Conservation (phyloP, 441 rosid genomes). For the Omphalea diandra region DNA sequence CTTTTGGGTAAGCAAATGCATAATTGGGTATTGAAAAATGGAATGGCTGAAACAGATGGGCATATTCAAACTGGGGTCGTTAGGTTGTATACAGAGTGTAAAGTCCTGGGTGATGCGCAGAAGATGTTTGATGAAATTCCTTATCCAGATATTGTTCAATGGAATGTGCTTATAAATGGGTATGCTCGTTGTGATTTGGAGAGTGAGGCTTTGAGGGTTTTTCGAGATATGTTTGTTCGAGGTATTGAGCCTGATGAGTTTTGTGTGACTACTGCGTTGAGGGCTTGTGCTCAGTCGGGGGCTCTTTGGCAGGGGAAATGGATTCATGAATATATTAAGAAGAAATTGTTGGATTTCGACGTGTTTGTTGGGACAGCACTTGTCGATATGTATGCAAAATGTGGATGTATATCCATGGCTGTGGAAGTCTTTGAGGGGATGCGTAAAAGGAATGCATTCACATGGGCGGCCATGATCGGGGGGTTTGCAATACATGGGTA, state of each 20-base stretch:
- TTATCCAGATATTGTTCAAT: constrained; percentile 43
- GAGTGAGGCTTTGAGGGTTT: constrained; percentile 36
- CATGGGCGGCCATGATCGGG: constrained; percentile 58
- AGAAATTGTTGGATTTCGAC: constrained; percentile 32
- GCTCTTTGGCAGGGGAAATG: constrained; percentile 51
- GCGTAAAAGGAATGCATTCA: constrained; percentile 46
- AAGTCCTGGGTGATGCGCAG: constrained; percentile 31
- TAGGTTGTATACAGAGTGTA: constrained; percentile 29
- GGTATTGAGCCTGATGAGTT: constrained; percentile 52
- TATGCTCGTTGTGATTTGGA: constrained; percentile 35
- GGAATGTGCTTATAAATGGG: constrained; percentile 59
- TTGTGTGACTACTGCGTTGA: constrained; percentile 46
- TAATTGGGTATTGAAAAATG: constrained; percentile 45
- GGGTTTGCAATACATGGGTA: constrained; percentile 46
- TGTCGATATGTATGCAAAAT: constrained; percentile 60
- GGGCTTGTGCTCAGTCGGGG: constrained; percentile 55
- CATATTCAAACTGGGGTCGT: constrained; percentile 48
- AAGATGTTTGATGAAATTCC: constrained; percentile 61
- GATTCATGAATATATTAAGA: constrained; percentile 49
- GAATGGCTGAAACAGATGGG: constrained; percentile 36
- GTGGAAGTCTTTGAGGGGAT: constrained; percentile 42
- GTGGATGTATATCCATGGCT: constrained; percentile 52
- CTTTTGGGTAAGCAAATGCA: constrained; percentile 41
- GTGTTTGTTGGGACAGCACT: constrained; percentile 51
- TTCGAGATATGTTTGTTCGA: constrained; percentile 43